A percentile compares a stretch with the other conserved stretches of the same genome.
Conservation (phyloP, 1,284 basidiomycete species). For the Heterobasidion parviporum region DNA sequence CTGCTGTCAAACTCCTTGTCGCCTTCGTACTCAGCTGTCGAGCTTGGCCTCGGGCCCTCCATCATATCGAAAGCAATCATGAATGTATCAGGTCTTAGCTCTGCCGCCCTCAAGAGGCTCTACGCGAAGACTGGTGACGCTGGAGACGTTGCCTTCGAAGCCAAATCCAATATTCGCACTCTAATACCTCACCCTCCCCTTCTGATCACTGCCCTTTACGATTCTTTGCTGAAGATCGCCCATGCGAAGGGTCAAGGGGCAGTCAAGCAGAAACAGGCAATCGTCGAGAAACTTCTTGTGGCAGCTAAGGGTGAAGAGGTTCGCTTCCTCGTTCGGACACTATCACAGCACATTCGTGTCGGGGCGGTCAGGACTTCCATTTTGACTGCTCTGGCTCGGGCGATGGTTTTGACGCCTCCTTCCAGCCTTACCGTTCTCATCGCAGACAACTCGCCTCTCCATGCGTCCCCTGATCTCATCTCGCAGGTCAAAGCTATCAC, state of each 20-base stretch:
- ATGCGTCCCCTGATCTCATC: constrained; percentile 30
- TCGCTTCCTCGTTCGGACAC: constrained; percentile 76
- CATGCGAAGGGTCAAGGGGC: constrained; percentile 68
- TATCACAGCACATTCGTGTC: constrained; percentile 78
- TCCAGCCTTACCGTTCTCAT: constrained; percentile 14
- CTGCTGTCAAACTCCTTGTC: constrained; percentile 82
- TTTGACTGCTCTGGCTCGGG: constrained; percentile 75
- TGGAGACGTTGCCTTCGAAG: constrained; percentile 75
- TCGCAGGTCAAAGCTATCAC: constrained; percentile 26
- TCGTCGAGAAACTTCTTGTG: constrained; percentile 79
- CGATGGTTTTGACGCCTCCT: constrained; percentile 61
- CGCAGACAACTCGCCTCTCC: constrained; percentile 23
- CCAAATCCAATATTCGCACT: constrained; percentile 73
- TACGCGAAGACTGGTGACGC: constrained; percentile 66
- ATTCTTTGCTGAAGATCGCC: constrained; percentile 58
- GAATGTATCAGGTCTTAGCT: constrained; percentile 72
- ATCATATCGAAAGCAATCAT: constrained; percentile 77
- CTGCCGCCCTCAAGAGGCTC: constrained; percentile 57
- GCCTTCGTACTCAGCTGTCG: constrained; percentile 68
- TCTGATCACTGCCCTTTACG: constrained; percentile 56
- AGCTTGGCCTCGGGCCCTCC: constrained; percentile 72
- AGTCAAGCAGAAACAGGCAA: constrained; percentile 66
- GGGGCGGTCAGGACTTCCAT: constrained; percentile 85
- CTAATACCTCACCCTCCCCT: constrained; percentile 69
- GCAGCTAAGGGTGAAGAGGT: constrained; percentile 83